phyloP scores from a whole-genome alignment of 139 green algal species.

The Eudorina sp. region DNA sequence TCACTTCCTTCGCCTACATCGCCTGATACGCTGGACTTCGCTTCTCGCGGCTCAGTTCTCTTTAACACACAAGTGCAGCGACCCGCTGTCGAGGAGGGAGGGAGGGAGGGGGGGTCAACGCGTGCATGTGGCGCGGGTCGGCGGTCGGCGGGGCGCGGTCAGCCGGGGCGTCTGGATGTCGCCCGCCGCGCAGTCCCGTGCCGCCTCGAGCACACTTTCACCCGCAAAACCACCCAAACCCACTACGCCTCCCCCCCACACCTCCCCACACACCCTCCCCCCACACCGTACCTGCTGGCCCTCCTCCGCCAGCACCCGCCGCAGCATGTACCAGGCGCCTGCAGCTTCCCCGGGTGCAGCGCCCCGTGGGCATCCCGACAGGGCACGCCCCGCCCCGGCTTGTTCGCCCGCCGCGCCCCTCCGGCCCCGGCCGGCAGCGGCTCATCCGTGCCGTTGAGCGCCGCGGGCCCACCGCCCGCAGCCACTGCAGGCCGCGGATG shows the following conservation, averaged over 20 bases:
- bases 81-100: too few species aligned
- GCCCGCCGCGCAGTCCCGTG: background rate
- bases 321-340: slow-evolving; percentile 14
- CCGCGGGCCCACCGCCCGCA: background rate
- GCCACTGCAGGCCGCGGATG: slow-evolving; percentile 17
- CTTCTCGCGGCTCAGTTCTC: background rate
- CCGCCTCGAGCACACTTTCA: background rate
- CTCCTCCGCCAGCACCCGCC: background rate
- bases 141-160: too few species aligned
- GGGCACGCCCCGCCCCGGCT: too few species aligned
- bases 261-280: background rate
- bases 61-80: too few species aligned
- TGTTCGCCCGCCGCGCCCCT: background rate
- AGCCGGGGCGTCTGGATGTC: too few species aligned
- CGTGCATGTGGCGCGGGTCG: too few species aligned
- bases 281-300: background rate
- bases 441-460: background rate
- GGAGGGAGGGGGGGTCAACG: too few species aligned
- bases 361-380: background rate
- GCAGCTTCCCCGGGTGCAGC: background rate
- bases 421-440: background rate
- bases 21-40: background rate
- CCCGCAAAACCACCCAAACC: background rate
- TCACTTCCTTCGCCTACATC: background rate
- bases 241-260: background rate